Base-by-base conservation (phyloP, 164 flowering plant species). In the Tetracentron sinense region DNA sequence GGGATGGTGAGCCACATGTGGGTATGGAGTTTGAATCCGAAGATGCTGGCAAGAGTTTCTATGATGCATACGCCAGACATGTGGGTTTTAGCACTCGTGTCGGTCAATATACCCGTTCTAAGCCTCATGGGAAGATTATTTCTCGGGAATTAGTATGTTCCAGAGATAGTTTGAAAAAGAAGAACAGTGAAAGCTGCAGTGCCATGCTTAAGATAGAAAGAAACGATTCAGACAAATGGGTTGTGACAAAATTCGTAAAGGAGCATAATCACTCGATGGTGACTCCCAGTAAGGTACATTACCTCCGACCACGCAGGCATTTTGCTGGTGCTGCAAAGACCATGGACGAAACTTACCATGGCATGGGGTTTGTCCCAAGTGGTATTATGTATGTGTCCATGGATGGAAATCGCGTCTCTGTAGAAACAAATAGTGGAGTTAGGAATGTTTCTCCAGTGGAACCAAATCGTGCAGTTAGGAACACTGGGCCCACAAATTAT, bases 1-100 rank as follows among this genome's bases (percentile, higher is more conserved):
- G 75, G 30, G 75, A 75, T 69, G 82, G 42, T 11, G 90, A 88
- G 64, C 97, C 90, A 22, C 67, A 71, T 66, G 77, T 83, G 38
- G 95, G 90, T 59, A 85, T 88, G 95, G 89, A 88, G 67, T 90
- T 90, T 67, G 83, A 83, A 46, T 74, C 84, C 19, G 90, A 79
- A 63, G 79, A 75, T 72, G 78, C 86, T 61, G 94, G 88, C 12
- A 82, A 77, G 66, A 62, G 69, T 16, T 85, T 83, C 53, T 90
- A 85, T 60, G 84, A 82, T 58, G 88, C 76, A 49, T 90, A 88
- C 74, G 87, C 92, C 0, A 77, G 83, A 64, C 77, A 78, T 21
- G 28, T 74, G 44, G 97, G 92, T 61, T 90, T 90, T 70, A 78
- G 75, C 62, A 71, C 78, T 42, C 84, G 83, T 59, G 60, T 74